These are phyloP conservation scores for Arabidopsis thaliana DNA, from an alignment of 345 rosid species.

Conservation along the genomic window TAIR10.1 NC_003076.8:5705001-5705500, in stretches of 20 bases:
- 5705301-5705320: slow-evolving; percentile 74
- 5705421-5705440: slow-evolving; percentile 59
- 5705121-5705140: slow-evolving; percentile 55
- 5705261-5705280: slow-evolving; percentile 59
- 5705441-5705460: slow-evolving; percentile 40
- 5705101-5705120: not conserved
- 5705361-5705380: not conserved
- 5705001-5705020: not conserved
- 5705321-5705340: slow-evolving; percentile 67
- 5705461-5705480: slow-evolving; percentile 56
- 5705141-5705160: slow-evolving; percentile 61
- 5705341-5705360: slow-evolving; percentile 51
- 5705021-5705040: no score
- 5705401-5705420: not conserved
- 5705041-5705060: no score
- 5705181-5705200: slow-evolving; percentile 52
- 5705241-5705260: slow-evolving; percentile 64
- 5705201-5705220: slow-evolving; percentile 22
- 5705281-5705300: slow-evolving; percentile 72
- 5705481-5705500: slow-evolving; percentile 61
- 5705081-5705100: not conserved
- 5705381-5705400: not conserved
- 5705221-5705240: slow-evolving; percentile 59
- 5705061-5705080: not conserved
- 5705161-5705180: slow-evolving; percentile 87